phyloP scores from a whole-genome alignment of 495 filamentous ascomycete species.

The Cercophora scortea region DNA sequence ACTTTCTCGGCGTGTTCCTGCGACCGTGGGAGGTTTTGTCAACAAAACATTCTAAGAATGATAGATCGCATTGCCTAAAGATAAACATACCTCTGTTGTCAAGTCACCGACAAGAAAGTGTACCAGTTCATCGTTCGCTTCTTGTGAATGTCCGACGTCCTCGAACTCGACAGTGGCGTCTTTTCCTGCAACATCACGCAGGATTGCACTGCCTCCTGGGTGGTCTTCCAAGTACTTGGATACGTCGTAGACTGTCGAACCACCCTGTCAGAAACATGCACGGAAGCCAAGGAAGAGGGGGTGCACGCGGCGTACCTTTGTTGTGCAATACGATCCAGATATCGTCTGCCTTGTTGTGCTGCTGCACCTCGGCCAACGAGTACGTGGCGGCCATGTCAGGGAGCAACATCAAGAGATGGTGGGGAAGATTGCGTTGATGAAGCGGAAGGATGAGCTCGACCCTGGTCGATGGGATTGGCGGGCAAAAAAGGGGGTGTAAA shows the following conservation, averaged over 20 bases:
- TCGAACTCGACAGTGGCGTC: constrained; percentile 52
- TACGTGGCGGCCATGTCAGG: constrained; percentile 14
- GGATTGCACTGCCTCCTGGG: constrained; percentile 49
- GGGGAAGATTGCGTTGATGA: not conserved
- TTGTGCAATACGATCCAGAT: constrained; percentile 53
- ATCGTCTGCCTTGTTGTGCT: constrained; percentile 48
- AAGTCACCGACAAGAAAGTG: constrained; percentile 17
- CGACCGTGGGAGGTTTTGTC: not conserved
- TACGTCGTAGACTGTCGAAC: constrained; percentile 48
- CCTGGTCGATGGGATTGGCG: too few relatives aligned
- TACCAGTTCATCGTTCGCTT: constrained; percentile 30
- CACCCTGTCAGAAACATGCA: not conserved
- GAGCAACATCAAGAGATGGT: not conserved
- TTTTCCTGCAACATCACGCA: constrained; percentile 46
- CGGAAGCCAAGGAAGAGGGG: not conserved
- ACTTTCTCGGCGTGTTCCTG: constrained; percentile 6
- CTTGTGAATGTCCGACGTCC: constrained; percentile 52
- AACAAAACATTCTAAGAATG: too few relatives aligned
- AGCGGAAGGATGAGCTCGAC: not conserved
- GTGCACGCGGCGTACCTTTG: constrained; percentile 29
- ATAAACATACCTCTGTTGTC: constrained; percentile 5
- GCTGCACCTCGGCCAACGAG: constrained; percentile 38
- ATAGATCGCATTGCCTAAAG: not conserved
- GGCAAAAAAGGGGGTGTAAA: too few relatives aligned
- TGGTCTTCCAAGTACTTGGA: constrained; percentile 52